phyloP scores from a whole-genome alignment of 192 early-diverging fungal species.

The Backusella circina region DNA sequence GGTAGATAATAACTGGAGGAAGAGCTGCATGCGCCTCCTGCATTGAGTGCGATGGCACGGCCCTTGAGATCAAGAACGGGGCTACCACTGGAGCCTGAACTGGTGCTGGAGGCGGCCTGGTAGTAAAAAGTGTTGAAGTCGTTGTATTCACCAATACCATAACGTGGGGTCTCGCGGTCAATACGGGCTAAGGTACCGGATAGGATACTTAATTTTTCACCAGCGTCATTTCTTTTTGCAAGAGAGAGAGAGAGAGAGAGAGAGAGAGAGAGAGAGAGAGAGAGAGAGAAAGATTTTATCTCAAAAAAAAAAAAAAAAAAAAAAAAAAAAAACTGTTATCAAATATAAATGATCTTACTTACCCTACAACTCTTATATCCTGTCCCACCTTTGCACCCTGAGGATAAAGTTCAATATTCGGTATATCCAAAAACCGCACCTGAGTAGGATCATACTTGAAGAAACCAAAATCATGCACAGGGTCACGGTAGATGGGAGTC shows the following conservation, averaged over 20 bases:
- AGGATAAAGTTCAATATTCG: slow-evolving; percentile 62
- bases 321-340: background rate
- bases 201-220: slow-evolving; percentile 76
- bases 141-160: slow-evolving; percentile 64
- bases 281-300: background rate
- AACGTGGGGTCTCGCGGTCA: slow-evolving; percentile 67
- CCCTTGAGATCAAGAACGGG: slow-evolving; percentile 74
- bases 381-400: slow-evolving; percentile 65
- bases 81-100: slow-evolving; percentile 73
- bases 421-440: slow-evolving; percentile 61
- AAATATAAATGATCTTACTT: background rate
- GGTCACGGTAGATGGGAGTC: slow-evolving; percentile 73
- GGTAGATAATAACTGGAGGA: slow-evolving; percentile 75
- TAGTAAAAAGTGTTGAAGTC: slow-evolving; percentile 84
- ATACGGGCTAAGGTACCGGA: slow-evolving; percentile 68
- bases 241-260: background rate
- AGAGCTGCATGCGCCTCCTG: slow-evolving; percentile 66
- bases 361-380: slow-evolving; percentile 74
- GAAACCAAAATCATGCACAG: slow-evolving; percentile 84
- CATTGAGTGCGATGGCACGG: slow-evolving; percentile 67
- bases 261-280: background rate
- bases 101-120: slow-evolving; percentile 69
- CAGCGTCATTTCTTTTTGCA: slow-evolving; percentile 55
- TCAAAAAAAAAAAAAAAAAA: background rate
- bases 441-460: slow-evolving; percentile 63